Evolutionary conservation across 345 rosid genomes (phyloP), one percentile per base, ranked within the genome.

Genomic region (Ceriops tagal): DNA sequence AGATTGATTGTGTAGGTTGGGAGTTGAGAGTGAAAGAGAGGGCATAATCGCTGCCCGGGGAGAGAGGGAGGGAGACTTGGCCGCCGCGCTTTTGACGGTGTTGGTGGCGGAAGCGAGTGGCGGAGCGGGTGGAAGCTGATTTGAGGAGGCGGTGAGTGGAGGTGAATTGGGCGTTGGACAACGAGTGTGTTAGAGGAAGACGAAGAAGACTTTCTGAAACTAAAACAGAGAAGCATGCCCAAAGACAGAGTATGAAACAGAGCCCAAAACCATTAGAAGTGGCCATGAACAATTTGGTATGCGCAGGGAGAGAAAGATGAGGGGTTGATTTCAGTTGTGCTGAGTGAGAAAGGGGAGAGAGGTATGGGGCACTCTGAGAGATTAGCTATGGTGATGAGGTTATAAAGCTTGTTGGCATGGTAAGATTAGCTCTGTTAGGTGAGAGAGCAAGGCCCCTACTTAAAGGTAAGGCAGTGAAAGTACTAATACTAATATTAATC

Each of bases 41-140:
- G 24, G 96, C 85, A 71, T 89, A 95, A 60, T 92, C 99, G 62
- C 93, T 91, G 9, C 97, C 97, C 9, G 99, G 82, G 7, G 96
- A 87, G 43, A 95, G 86, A n/a, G 97, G 96, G 19, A 95, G 92
- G 0, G 96, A 78, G 64, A 95, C 85, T 70, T 85, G 92, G 18
- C 79, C 74, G 39, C 65, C 77, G 19, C 26, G 63, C 30, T 58
- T 72, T 71, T 53, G 78, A 51, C 79, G 74, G 64, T 28, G 71
- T 70, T 78, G 89, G 69, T 51, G 82, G 73, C 62, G 87, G 89
- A 90, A 90, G 31, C 96, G 96, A 52, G 84, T 56, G 60, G 88
- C 76, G 67, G 98, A 89, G 73, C 89, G 91, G 72, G 84, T n/a
- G 31, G 97, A 80, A 73, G 87, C 72, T 73, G 89, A 72, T 73